Base-by-base conservation (phyloP, 805 yeast genomes). In the Candida sonorensis region DNA sequence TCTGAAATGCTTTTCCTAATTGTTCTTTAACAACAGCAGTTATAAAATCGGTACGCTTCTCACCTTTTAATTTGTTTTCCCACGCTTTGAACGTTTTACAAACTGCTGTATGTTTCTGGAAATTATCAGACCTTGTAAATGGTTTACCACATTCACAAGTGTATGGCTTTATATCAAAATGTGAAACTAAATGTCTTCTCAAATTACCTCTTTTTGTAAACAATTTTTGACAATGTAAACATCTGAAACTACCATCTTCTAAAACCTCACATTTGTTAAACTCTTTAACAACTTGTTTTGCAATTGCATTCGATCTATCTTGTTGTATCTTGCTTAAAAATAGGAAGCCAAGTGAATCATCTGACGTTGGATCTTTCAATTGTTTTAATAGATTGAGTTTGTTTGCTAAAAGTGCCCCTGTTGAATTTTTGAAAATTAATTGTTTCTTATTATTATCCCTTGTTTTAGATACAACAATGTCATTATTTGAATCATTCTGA, bases 201-300 rank as follows among this genome's bases (percentile, higher is more conserved):
- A 48, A 30, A 25, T 48, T 48, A 2, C 53, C 53, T 22, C 51
- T 30, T 25, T 48, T 48, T 10, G 51, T 46, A 28, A 48, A 48
- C 3, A 36, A 28, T 31, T 45, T 46, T 4, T 31, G 29, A 28
- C 53, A 48, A 19, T 37, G 31, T 7, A 43, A 42, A 30, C 53
- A 48, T 15, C 37, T 35, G 29, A 40, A 48, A 4, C 37, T 31
- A 6, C 41, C 49, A 26, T 45, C 42, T 2, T 38, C 40, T 17
- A 44, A 23, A 12, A 42, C 27, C 20, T 35, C 43, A 29, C 53
- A 48, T 15, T 29, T 40, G 8, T 38, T 25, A 32, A 48, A 46
- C 25, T 45, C 47, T 16, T 36, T 31, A 27, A 41, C 41, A 16
- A 48, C 51, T 29, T 44, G 44, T 13, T 24, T 24, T 18, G 42